These are phyloP conservation scores for Magnusiomyces paraingens DNA, from an alignment of 1,139 yeast genomes.

Conservation along the genomic window DNA sequence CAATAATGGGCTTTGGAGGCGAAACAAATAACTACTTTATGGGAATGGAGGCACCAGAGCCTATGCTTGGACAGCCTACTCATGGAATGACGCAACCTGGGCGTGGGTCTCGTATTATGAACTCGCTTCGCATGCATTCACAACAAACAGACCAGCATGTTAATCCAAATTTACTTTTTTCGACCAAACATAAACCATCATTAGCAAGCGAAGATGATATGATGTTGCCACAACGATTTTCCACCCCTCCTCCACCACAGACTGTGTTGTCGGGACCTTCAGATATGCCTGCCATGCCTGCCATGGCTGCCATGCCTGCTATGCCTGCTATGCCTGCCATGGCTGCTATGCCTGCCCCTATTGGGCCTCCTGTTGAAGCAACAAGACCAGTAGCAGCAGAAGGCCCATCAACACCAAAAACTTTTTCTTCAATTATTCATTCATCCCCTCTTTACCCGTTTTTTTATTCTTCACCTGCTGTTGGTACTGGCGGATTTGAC, in stretches of 20 bases:
- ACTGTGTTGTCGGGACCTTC: background rate
- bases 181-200: background rate
- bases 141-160: background rate
- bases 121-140: background rate
- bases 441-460: constrained; percentile 14
- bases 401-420: constrained; percentile 13
- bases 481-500: constrained; percentile 1
- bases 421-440: constrained; percentile 12
- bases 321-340: background rate
- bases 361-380: background rate
- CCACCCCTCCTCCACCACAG: background rate
- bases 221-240: background rate
- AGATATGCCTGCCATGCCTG: background rate
- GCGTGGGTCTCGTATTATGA: too few relatives aligned
- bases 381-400: too few relatives aligned
- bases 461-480: constrained; percentile 11
- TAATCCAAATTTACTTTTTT: background rate
- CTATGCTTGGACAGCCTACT: too few relatives aligned
- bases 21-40: too few relatives aligned
- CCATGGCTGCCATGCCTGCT: background rate
- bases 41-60: too few relatives aligned
- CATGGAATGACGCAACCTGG: too few relatives aligned
- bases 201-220: background rate
- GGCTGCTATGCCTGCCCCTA: background rate
- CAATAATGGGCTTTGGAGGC: too few relatives aligned